phyloP scores from a whole-genome alignment of 1,284 basidiomycete species.

The Cutaneotrichosporon dermatis region DNA sequence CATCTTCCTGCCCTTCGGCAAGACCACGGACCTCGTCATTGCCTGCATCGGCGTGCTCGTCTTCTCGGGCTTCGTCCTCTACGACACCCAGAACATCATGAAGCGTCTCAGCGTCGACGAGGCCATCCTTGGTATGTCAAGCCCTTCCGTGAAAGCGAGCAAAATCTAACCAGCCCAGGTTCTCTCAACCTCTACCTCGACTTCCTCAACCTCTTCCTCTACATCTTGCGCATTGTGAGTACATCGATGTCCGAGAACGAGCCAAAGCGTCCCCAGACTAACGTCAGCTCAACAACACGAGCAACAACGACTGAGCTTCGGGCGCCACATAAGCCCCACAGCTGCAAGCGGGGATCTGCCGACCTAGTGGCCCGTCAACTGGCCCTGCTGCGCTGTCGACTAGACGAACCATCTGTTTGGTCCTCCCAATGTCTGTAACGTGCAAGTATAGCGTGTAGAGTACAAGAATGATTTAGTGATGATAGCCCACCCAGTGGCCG shows the following conservation, averaged over 20 bases:
- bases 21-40: slow-evolving; percentile 44
- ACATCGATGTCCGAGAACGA: too few species aligned
- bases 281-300: slow-evolving; percentile 8
- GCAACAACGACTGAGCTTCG: background rate
- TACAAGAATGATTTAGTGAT: too few species aligned
- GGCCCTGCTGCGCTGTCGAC: too few species aligned
- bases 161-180: background rate
- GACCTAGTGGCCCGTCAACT: background rate
- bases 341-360: background rate
- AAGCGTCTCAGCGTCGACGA: slow-evolving; percentile 49
- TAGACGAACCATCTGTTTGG: too few species aligned
- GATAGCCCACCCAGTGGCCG: too few species aligned
- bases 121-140: slow-evolving; percentile 30
- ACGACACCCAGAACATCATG: slow-evolving; percentile 50
- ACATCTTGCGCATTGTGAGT: slow-evolving; percentile 42
- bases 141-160: too few species aligned
- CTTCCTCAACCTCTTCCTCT: slow-evolving; percentile 44
- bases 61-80: slow-evolving; percentile 48
- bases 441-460: too few species aligned
- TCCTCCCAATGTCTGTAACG: too few species aligned
- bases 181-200: slow-evolving; percentile 36
- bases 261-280: background rate
- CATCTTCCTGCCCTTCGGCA: slow-evolving; percentile 49
- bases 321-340: background rate
- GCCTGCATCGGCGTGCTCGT: slow-evolving; percentile 44